A percentile compares a stretch with the other conserved stretches of the same genome.
Evolutionary conservation across 2,329 filamentous ascomycete species (phyloP).

Genomic region (Neopestalotiopsis sp.): DNA sequence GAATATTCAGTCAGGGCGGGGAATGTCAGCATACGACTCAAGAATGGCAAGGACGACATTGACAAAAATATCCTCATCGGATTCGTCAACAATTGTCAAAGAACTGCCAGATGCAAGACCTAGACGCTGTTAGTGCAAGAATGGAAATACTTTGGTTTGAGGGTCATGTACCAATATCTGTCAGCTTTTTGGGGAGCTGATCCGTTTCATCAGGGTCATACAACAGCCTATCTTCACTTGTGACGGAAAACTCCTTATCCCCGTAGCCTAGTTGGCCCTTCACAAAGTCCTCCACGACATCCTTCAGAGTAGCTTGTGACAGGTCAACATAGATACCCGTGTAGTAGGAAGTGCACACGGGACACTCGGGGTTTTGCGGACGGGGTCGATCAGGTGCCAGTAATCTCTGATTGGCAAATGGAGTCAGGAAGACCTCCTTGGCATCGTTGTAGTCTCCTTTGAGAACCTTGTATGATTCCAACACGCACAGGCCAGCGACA

Average conservation of each 20-base stretch:
- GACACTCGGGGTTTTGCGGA: slow-evolving; percentile 79
- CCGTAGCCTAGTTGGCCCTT: slow-evolving; percentile 75
- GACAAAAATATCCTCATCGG: slow-evolving; percentile 75
- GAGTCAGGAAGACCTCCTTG: slow-evolving; percentile 86
- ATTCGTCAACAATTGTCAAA: slow-evolving; percentile 84
- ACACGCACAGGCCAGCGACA: slow-evolving; percentile 87
- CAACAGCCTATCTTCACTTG: slow-evolving; percentile 75
- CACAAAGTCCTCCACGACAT: slow-evolving; percentile 80
- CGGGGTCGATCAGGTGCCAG: slow-evolving; percentile 63
- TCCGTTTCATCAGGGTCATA: slow-evolving; percentile 91
- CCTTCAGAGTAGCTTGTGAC: slow-evolving; percentile 73
- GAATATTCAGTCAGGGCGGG: slow-evolving; percentile 4
- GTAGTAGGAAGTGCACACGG: slow-evolving; percentile 80
- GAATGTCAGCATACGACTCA: slow-evolving; percentile 58
- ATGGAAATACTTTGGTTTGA: slow-evolving; percentile 14
- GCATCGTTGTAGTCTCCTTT: slow-evolving; percentile 72
- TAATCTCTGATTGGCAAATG: slow-evolving; percentile 63
- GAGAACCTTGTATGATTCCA: slow-evolving; percentile 92
- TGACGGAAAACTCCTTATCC: slow-evolving; percentile 78
- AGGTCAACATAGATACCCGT: slow-evolving; percentile 72
- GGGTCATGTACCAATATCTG: slow-evolving; percentile 67
- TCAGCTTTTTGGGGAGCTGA: slow-evolving; percentile 80
- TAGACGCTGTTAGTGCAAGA: slow-evolving; percentile 38
- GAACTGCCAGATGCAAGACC: slow-evolving; percentile 76
- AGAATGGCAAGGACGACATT: slow-evolving; percentile 79